A percentile compares a stretch with the other conserved stretches of the same genome.
These are phyloP conservation scores for Huntiella decipiens DNA, from an alignment of 2,329 filamentous ascomycete species.

Conservation along the genomic window DNA sequence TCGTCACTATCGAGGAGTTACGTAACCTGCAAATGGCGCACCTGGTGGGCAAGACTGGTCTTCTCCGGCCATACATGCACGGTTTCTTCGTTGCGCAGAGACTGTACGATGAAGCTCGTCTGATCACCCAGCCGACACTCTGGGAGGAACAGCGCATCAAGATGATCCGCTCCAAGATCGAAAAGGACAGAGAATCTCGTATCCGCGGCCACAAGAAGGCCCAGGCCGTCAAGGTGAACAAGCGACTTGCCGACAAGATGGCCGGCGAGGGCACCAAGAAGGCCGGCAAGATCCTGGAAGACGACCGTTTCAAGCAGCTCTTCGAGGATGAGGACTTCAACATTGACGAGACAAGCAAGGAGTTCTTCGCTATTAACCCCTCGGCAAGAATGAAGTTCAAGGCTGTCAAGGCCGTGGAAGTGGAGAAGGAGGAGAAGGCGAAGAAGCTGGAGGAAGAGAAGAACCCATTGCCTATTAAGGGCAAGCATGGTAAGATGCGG, in stretches of 20 bases:
- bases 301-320: constrained; percentile 69
- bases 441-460: constrained; percentile 16
- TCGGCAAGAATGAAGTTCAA: constrained; percentile 34
- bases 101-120: constrained; percentile 79
- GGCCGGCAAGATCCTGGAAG: constrained; percentile 48
- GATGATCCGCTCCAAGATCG: constrained; percentile 83
- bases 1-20: constrained; percentile 75
- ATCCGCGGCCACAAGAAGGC: constrained; percentile 83
- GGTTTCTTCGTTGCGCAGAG: constrained; percentile 94
- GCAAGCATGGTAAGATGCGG: constrained; percentile 8
- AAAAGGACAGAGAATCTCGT: constrained; percentile 86
- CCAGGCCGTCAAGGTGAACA: constrained; percentile 66
- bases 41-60: constrained; percentile 72
- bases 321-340: constrained; percentile 89
- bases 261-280: constrained; percentile 33
- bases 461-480: constrained; percentile 3
- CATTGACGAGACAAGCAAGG: constrained; percentile 73
- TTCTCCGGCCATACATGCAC: constrained; percentile 94
- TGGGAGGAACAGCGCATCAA: constrained; percentile 86
- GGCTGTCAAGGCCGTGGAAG: constrained; percentile 6
- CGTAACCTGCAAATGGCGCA: constrained; percentile 73
- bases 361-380: constrained; percentile 79
- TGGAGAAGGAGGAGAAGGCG: constrained; percentile 27
- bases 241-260: constrained; percentile 56
- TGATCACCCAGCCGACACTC: constrained; percentile 85